Percentiles rank a stretch among this genome's conserved stretches.
phyloP scores from a whole-genome alignment of 371 early-diverging fungal genomes.

The Actinomortierella wolfii region DNA sequence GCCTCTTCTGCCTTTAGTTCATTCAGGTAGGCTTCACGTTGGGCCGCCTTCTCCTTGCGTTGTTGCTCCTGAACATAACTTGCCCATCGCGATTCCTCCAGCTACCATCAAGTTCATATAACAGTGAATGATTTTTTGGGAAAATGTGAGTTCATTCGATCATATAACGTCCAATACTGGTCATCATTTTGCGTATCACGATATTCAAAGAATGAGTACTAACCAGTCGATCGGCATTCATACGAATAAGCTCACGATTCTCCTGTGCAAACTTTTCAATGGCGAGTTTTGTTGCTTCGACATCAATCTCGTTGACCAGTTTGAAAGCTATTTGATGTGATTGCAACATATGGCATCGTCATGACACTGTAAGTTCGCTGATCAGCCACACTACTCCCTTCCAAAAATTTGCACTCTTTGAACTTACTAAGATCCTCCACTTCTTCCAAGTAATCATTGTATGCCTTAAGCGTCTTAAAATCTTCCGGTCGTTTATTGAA shows the following conservation, averaged over 20 bases:
- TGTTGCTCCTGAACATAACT: slow-evolving; percentile 27
- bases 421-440: slow-evolving; percentile 85
- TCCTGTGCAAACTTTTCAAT: slow-evolving; percentile 81
- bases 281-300: slow-evolving; percentile 79
- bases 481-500: slow-evolving; percentile 94
- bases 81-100: slow-evolving; percentile 33
- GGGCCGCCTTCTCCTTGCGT: slow-evolving; percentile 31
- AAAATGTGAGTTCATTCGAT: too few relatives aligned
- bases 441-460: slow-evolving; percentile 92
- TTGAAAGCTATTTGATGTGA: slow-evolving; percentile 68
- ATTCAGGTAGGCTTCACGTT: slow-evolving; percentile 47
- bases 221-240: slow-evolving; percentile 64
- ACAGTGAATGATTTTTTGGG: too few relatives aligned
- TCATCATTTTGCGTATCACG: background rate
- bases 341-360: too few relatives aligned
- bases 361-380: too few relatives aligned
- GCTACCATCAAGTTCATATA: too few relatives aligned
- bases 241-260: slow-evolving; percentile 81
- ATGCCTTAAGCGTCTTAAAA: slow-evolving; percentile 75
- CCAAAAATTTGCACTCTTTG: too few relatives aligned
- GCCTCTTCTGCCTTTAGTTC: slow-evolving; percentile 51
- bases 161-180: too few relatives aligned
- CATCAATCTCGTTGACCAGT: slow-evolving; percentile 84
- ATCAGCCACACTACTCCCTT: too few relatives aligned
- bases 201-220: background rate